A percentile compares a stretch with the other conserved stretches of the same genome.
Evolutionary conservation across 768 basidiomycete genomes (phyloP).

Genomic region (Tylopilus rubrobrunneus): DNA sequence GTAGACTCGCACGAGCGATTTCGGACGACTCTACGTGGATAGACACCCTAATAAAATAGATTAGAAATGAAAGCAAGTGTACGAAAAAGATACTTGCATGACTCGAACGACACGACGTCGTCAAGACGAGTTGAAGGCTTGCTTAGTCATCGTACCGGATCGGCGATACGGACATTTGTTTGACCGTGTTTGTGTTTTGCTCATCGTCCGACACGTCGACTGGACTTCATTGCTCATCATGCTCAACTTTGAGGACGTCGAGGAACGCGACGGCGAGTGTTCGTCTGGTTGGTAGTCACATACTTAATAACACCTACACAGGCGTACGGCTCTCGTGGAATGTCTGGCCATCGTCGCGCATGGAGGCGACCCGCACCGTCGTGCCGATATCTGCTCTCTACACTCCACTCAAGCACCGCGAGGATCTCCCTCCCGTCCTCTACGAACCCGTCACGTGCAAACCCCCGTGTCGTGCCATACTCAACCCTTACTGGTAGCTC

Average conservation of each 20-base stretch:
- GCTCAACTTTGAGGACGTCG: conserved; percentile 94
- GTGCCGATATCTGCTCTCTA: conserved; percentile 98
- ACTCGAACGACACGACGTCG: neutral
- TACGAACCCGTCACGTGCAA: conserved; percentile 99
- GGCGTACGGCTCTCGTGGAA: conserved; percentile 98
- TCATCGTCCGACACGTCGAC: conserved; percentile 27
- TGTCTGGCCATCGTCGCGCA: conserved; percentile 96
- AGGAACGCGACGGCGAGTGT: conserved; percentile 86
- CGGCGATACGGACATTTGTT: conserved; percentile 6
- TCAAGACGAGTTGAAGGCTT: no score
- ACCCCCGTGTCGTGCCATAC: conserved; percentile 92
- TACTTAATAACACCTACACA: conserved; percentile 28
- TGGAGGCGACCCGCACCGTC: conserved; percentile 96
- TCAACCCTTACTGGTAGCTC: conserved; percentile 93
- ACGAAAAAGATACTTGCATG: conserved; percentile 14
- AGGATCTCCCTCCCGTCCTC: conserved; percentile 91
- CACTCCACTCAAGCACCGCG: conserved; percentile 89
- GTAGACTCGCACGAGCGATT: conserved; percentile 64
- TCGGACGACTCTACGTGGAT: conserved; percentile 62
- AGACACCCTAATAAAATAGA: conserved; percentile 29
- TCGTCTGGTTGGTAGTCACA: neutral
- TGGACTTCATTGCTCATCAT: conserved; percentile 35
- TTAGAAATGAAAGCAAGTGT: neutral
- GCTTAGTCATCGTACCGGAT: neutral
- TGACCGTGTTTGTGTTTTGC: conserved; percentile 18